Base-by-base conservation (phyloP, 2,329 filamentous ascomycete species). In the Trichoderma brevicompactum region DNA sequence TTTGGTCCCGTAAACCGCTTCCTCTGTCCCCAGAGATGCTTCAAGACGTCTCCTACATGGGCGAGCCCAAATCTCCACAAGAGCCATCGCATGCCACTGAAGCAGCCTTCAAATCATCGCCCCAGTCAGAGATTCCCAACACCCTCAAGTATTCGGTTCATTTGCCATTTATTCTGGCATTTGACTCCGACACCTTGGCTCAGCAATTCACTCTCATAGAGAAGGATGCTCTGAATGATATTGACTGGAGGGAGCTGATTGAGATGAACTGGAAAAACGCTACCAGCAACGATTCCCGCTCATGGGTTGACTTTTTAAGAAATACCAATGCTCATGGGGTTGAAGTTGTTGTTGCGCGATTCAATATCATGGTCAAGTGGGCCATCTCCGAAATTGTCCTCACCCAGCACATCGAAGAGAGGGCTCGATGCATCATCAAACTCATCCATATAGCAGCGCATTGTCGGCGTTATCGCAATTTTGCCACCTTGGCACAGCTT, bases 351-450 rank as follows among this genome's bases (percentile, higher is more conserved):
- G 91, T 94, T 75, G 90, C 92, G 8, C 89, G 92, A 55, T 95
- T 95, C 81, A 95, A 95, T 75, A 86, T 95, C 68, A 91, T 94
- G 80, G 91, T 94, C 67, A 94, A 94, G 75, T 95, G 92, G 92
- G 89, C 87, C 34, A 85, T 93, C 34, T 94, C 91, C 1, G 90
- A 94, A 75, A 86, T 91, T 69, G 85, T 95, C 8, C 82, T 95
- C 54, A 95, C 91, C 0, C 85, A 89, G 69, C 81, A 88, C 64
- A 77, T 89, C 10, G 86, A 89, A 67, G 92, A 95, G 77, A 85
- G 92, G 60, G 90, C 90, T 23, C 82, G 88, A 43, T 92, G 89
- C 74, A 87, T 95, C 68, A 88, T 91, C 76, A 94, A 95, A 76
- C 90, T 85, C 74, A 91, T 95, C 66, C 92, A 94, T 78, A 91